Base-by-base conservation (phyloP, 352 stramenopile species). In the Thraustochytrium sp. region DNA sequence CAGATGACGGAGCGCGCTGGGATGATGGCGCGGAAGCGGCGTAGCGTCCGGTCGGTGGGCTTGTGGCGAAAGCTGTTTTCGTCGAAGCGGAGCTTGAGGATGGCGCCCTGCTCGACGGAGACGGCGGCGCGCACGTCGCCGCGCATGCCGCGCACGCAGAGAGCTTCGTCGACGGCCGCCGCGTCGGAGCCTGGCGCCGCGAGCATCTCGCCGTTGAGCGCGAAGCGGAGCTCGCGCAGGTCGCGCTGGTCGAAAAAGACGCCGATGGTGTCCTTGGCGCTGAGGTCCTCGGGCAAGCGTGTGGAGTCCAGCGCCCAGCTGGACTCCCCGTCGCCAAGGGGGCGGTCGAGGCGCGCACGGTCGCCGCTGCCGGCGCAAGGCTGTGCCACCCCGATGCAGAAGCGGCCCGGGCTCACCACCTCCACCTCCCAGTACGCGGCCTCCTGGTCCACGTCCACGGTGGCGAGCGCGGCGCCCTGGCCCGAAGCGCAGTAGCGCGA, bases 171-270 rank as follows among this genome's bases (percentile, higher is more conserved):
- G 5, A 49, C 42, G n/a, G n/a, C n/a, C n/a, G n/a, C n/a, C n/a
- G n/a, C n/a, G n/a, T n/a, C n/a, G n/a, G n/a, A n/a, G n/a, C n/a
- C n/a, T n/a, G n/a, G n/a, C n/a, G n/a, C n/a, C 8, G 59, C 11
- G 26, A 72, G 59, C 62, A 75, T 75, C 26, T 53, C 62, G 16
- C 62, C 62, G 44, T 75, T 54, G 4, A 75, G 0, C 16, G 36
- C 18, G 29, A 75, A 75, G 11, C 40, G 26, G 21, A 75, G 16
- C 44, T 0, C n/a, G 23, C 37, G 36, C 62, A 75, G 18, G 11
- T 75, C 62, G 23, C 62, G 62, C 62, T 75, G 62, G 62, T 75
- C 62, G 16, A 75, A 34, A 36, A 48, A 75, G 0, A 75, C 62
- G 26, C 62, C 62, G 2, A 75, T 54, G 44, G 62, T 75, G 31